phyloP scores from a whole-genome alignment of 306 rosid genomes.

The Fragaria iinumae region DNA sequence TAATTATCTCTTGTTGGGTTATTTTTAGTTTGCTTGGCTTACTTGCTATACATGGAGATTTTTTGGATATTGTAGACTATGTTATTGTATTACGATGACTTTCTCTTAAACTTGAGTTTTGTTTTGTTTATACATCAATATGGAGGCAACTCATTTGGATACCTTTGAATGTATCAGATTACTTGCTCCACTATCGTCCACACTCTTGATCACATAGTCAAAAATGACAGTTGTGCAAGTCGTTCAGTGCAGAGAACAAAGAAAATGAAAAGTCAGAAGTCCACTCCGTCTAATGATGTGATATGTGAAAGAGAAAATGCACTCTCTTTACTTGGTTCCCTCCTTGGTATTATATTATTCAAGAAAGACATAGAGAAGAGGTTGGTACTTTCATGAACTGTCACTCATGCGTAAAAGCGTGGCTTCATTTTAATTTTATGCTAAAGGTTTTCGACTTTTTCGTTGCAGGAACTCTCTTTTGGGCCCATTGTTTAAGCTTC shows the following conservation, averaged over 20 bases:
- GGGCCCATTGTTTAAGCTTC: conserved; percentile 65
- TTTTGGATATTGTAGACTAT: background rate
- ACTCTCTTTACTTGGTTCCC: conserved; percentile 54
- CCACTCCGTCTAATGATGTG: conserved; percentile 28
- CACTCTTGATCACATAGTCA: conserved; percentile 51
- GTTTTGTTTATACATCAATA: conserved; percentile 8
- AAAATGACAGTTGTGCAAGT: conserved; percentile 25
- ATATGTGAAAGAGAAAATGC: conserved; percentile 43
- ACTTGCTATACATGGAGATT: background rate
- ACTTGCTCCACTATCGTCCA: conserved; percentile 42
- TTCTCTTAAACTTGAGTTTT: background rate
- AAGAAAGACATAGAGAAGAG: conserved; percentile 73
- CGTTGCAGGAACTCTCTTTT: conserved; percentile 63
- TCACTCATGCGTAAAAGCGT: background rate
- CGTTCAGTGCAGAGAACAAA: conserved; percentile 42
- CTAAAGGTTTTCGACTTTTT: conserved; percentile 27
- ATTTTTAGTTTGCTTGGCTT: background rate
- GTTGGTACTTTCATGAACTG: conserved; percentile 30
- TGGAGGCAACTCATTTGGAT: conserved; percentile 24
- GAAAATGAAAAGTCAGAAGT: conserved; percentile 52
- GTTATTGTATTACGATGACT: background rate
- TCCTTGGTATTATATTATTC: conserved; percentile 75
- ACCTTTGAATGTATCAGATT: conserved; percentile 54
- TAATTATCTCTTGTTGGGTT: conserved; percentile 14
- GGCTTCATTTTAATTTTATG: background rate